Percentiles rank a stretch among this genome's conserved stretches.
Conservation (phyloP, 305 asterid genomes). For the Fraxinus velutina region DNA sequence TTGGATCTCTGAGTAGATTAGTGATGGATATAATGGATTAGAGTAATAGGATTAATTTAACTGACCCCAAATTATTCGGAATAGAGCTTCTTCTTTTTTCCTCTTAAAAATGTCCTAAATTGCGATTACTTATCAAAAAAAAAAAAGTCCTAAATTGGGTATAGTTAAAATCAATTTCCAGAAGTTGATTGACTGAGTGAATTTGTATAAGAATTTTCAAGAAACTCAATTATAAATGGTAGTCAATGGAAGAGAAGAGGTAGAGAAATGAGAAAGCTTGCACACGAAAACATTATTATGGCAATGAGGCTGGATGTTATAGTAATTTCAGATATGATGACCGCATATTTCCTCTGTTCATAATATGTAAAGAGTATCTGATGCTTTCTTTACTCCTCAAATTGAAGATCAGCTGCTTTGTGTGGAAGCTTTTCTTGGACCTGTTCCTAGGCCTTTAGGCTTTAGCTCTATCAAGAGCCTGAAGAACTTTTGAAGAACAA, state of each 20-base stretch:
- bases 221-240: constrained; percentile 6
- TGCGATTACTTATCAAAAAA: not conserved
- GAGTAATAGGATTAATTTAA: not conserved
- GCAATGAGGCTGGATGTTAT: constrained; percentile 7
- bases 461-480: not conserved
- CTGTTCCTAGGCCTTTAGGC: not conserved
- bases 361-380: not conserved
- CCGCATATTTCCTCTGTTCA: constrained; percentile 11
- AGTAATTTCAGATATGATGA: constrained; percentile 1
- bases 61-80: not conserved
- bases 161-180: not conserved
- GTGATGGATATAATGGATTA: not conserved
- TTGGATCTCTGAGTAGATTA: not conserved
- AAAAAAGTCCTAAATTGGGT: not conserved
- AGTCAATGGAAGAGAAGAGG: not conserved
- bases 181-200: constrained; percentile 9
- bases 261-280: constrained; percentile 8
- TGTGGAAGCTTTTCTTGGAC: not conserved
- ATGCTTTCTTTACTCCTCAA: not conserved
- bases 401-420: not conserved
- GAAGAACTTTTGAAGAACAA: not conserved
- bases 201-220: constrained; percentile 7
- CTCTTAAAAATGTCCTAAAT: not conserved
- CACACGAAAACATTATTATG: constrained; percentile 10
- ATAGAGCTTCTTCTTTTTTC: not conserved